Evolutionary conservation across 2,329 filamentous ascomycete species (phyloP).

Genomic region (Lizonia empirigonia): DNA sequence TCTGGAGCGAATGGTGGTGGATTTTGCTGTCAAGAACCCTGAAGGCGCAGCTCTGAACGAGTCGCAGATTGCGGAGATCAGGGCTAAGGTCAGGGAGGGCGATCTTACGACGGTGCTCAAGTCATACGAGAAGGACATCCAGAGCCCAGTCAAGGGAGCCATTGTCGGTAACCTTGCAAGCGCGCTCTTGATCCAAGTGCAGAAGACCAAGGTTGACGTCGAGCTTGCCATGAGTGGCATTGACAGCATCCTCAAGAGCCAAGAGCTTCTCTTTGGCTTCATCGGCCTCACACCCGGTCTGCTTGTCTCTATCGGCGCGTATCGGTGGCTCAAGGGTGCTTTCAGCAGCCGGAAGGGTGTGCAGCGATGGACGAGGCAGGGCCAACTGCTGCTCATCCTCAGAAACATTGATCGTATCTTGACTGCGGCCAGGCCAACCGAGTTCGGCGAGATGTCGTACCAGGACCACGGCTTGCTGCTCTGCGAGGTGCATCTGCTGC

Average conservation of each 20-base stretch:
- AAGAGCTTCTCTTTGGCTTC: slow-evolving; percentile 96
- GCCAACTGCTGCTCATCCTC: slow-evolving; percentile 75
- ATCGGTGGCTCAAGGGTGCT: slow-evolving; percentile 72
- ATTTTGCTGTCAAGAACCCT: slow-evolving; percentile 87
- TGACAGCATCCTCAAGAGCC: slow-evolving; percentile 90
- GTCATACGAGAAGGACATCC: slow-evolving; percentile 89
- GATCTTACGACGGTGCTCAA: slow-evolving; percentile 90
- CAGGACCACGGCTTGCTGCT: slow-evolving; percentile 90
- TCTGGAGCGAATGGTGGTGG: slow-evolving; percentile 96
- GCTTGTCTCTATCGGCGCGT: slow-evolving; percentile 77
- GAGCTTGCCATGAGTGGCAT: slow-evolving; percentile 96
- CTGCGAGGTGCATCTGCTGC: slow-evolving; percentile 85
- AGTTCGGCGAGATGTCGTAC: slow-evolving; percentile 80
- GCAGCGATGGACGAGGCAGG: slow-evolving; percentile 67
- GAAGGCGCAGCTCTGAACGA: slow-evolving; percentile 67
- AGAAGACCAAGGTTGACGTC: slow-evolving; percentile 98
- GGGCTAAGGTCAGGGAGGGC: slow-evolving; percentile 82
- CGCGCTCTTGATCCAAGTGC: slow-evolving; percentile 91
- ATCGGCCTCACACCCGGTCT: slow-evolving; percentile 91
- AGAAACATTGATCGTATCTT: slow-evolving; percentile 82
- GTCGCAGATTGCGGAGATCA: slow-evolving; percentile 73
- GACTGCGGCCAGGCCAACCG: slow-evolving; percentile 59
- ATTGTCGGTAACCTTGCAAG: slow-evolving; percentile 85
- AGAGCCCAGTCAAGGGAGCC: slow-evolving; percentile 79
- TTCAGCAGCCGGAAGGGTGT: slow-evolving; percentile 75